phyloP scores from a whole-genome alignment of 768 basidiomycete species.

The Leccinum ochraceum region DNA sequence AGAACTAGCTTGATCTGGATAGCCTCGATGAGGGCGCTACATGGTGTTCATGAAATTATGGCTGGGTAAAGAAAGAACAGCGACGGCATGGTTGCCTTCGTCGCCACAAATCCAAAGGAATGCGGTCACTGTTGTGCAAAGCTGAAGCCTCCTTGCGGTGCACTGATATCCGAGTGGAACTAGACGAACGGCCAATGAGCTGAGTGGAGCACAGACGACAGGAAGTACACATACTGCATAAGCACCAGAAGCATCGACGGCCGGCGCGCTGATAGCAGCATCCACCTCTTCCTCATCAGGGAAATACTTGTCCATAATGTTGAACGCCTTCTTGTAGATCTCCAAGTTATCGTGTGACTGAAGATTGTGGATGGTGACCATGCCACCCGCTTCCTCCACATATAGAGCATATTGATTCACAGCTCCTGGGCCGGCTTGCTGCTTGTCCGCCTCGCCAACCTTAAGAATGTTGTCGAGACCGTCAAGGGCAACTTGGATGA shows the following conservation, averaged over 20 bases:
- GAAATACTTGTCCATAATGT: slow-evolving; percentile 98
- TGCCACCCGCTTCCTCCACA: slow-evolving; percentile 98
- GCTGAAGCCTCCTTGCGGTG: slow-evolving; percentile 94
- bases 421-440: slow-evolving; percentile 75
- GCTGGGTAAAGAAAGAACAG: slow-evolving; percentile 11
- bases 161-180: slow-evolving; percentile 85
- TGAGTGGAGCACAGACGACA: background rate
- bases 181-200: slow-evolving; percentile 29
- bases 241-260: slow-evolving; percentile 69
- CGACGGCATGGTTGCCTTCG: slow-evolving; percentile 1
- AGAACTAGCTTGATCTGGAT: slow-evolving; percentile 20
- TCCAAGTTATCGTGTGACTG: slow-evolving; percentile 99
- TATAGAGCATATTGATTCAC: slow-evolving; percentile 91
- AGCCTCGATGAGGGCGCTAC: slow-evolving; percentile 15
- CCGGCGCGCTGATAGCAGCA: slow-evolving; percentile 75
- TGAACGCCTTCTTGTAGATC: slow-evolving; percentile 99
- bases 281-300: slow-evolving; percentile 96
- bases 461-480: slow-evolving; percentile 98
- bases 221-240: slow-evolving; percentile 59
- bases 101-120: slow-evolving; percentile 6
- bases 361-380: slow-evolving; percentile 98
- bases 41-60: slow-evolving; percentile 25
- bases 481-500: slow-evolving; percentile 97
- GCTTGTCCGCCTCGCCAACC: slow-evolving; percentile 94
- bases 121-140: slow-evolving; percentile 67